phyloP scores from a whole-genome alignment of 2,329 filamentous ascomycete species.

The Ciborinia camelliae region DNA sequence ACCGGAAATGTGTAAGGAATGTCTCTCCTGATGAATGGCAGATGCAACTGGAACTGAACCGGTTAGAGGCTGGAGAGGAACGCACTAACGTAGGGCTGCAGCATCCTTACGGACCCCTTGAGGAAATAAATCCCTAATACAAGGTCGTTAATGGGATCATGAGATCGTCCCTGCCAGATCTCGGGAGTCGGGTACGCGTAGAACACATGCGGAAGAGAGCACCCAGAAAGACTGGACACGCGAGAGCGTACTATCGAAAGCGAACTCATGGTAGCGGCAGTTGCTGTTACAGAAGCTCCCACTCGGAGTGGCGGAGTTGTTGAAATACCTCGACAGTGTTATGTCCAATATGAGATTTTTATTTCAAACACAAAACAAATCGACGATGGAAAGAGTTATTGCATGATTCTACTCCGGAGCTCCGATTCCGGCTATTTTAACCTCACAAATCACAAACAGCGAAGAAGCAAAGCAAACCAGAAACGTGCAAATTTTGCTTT shows the following conservation, averaged over 20 bases:
- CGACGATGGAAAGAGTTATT: neutral
- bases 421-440: neutral
- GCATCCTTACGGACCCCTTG: neutral
- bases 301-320: neutral
- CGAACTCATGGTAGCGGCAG: neutral
- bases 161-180: slow-evolving; percentile 3
- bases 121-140: neutral
- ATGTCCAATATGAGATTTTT: neutral
- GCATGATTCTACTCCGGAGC: neutral
- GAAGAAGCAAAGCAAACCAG: neutral
- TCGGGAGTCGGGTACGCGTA: slow-evolving; percentile 3
- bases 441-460: neutral
- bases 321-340: neutral
- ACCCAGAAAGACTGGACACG: neutral
- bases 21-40: neutral
- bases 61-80: neutral
- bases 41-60: slow-evolving; percentile 2
- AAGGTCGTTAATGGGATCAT: neutral
- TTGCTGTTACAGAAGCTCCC: neutral
- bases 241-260: neutral
- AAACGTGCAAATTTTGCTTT: neutral
- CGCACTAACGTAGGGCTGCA: neutral
- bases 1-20: neutral
- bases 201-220: neutral
- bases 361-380: neutral